These are phyloP conservation scores for Colletotrichum navitas DNA, from an alignment of 2,329 filamentous ascomycete species.

Conservation along the genomic window DNA sequence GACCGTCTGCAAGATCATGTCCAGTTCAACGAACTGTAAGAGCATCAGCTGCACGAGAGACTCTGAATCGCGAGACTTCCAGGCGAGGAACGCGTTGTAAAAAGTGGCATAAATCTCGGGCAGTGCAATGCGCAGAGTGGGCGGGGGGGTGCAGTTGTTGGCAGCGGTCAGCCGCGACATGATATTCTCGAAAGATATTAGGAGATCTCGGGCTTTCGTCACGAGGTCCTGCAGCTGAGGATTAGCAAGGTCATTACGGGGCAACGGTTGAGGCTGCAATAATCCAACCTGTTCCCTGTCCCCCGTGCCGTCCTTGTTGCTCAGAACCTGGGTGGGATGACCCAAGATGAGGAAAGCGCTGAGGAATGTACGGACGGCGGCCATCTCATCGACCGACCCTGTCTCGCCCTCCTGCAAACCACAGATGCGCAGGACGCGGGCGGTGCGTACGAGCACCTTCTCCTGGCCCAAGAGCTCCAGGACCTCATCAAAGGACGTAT, in stretches of 20 bases:
- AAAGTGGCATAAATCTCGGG: slow-evolving; percentile 80
- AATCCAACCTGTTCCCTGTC: slow-evolving; percentile 69
- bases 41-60: slow-evolving; percentile 87
- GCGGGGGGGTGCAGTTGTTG: slow-evolving; percentile 76
- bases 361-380: slow-evolving; percentile 79
- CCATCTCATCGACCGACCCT: slow-evolving; percentile 75
- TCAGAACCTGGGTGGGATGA: slow-evolving; percentile 82
- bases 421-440: slow-evolving; percentile 76
- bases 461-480: slow-evolving; percentile 76
- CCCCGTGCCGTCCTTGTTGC: slow-evolving; percentile 73
- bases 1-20: slow-evolving; percentile 86
- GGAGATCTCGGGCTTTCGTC: slow-evolving; percentile 80
- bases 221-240: slow-evolving; percentile 78
- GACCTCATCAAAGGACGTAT: slow-evolving; percentile 81
- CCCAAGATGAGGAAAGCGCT: slow-evolving; percentile 85
- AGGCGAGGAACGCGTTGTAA: slow-evolving; percentile 83
- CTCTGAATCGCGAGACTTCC: slow-evolving; percentile 85
- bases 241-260: slow-evolving; percentile 68
- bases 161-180: slow-evolving; percentile 73
- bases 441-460: slow-evolving; percentile 74
- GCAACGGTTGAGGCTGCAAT: slow-evolving; percentile 58
- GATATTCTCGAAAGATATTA: slow-evolving; percentile 83
- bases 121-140: slow-evolving; percentile 71
- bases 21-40: slow-evolving; percentile 86
- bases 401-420: slow-evolving; percentile 75